Base-by-base conservation (phyloP, 805 yeast species). In the Barnettozyma californica region DNA sequence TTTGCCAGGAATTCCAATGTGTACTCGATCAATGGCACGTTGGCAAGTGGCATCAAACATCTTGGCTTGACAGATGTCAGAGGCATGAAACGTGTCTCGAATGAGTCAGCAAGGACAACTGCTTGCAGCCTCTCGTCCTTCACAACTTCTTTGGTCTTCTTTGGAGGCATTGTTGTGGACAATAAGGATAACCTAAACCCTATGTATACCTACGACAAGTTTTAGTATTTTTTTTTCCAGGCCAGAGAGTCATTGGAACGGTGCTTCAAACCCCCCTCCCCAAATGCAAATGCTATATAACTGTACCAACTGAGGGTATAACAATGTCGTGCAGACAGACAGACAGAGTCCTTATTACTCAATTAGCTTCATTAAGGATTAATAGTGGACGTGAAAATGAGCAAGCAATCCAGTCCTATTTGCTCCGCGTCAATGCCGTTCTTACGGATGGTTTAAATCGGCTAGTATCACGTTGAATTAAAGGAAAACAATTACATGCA, bases 1-100 rank as follows among this genome's bases (percentile, higher is more conserved):
- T 81, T 84, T 10, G 97, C 97, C 41, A 94, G 74, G 63, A 94
- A 94, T 68, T 94, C 98, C 46, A 94, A 71, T 3, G 99, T 94
- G 65, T 94, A 94, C 65, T 94, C 98, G 52, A 94, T 80, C 61
- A 94, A 75, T 9, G 99, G 99, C 18, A 88, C 88, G 62, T 91
- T 92, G 26, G 96, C 97, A 49, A 94, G 69, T 3, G 97, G 97
- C 53, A 94, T 72, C 38, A 94, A 73, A 69, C 99, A 94, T 64
- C 99, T 77, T 36, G 99, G 99, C 53, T 74, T 80, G 18, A 80
- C 81, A 2, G 88, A 76, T 1, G 97, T 87, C 55, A 94, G 72
- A 9, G 99, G 99, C 87, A 86, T 83, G 67, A 94, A 94, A 58
- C 96, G 75, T 1, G 94, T 84, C 66, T 91, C 87, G 59, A 87